Conservation (phyloP, 1,284 basidiomycete genomes). For the Malassezia furfur region DNA sequence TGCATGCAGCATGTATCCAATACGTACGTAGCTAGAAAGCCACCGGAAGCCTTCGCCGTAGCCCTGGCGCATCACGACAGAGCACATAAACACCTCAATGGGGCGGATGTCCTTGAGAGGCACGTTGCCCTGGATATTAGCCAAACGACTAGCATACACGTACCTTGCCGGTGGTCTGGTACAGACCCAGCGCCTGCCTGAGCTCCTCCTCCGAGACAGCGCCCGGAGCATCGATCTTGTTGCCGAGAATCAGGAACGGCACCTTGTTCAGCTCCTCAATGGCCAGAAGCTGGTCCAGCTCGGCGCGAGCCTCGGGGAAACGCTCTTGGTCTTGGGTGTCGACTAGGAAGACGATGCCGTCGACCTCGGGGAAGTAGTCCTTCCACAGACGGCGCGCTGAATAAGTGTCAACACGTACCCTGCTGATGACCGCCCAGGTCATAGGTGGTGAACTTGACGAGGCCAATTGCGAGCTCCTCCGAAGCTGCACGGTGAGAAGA, state of each 20-base stretch:
- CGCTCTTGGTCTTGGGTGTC: conserved; percentile 94
- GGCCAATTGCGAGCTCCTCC: conserved; percentile 96
- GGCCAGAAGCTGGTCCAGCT: conserved; percentile 84
- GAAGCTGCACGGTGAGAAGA: conserved; percentile 60
- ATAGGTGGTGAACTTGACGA: conserved; percentile 97
- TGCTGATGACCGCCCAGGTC: conserved; percentile 97
- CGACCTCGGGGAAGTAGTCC: conserved; percentile 99
- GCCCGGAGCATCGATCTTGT: conserved; percentile 98
- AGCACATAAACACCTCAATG: conserved; percentile 99
- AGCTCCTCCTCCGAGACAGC: conserved; percentile 97
- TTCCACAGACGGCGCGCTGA: conserved; percentile 94
- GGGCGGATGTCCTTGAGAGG: conserved; percentile 93
- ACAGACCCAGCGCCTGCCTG: conserved; percentile 85
- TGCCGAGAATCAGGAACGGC: conserved; percentile 95
- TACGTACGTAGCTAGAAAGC: conserved; percentile 85
- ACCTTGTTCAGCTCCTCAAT: conserved; percentile 78
- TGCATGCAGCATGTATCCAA: background rate
- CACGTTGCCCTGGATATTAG: conserved; percentile 69
- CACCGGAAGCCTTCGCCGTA: conserved; percentile 99
- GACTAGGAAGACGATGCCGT: conserved; percentile 96
- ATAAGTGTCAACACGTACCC: conserved; percentile 54
- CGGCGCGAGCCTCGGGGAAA: conserved; percentile 88
- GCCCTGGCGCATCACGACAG: conserved; percentile 95
- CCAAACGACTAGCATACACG: background rate
- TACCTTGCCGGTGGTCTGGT: conserved; percentile 91